Evolutionary conservation across 257 asterid genomes (phyloP).

Genomic region (Plectranthus barbatus): DNA sequence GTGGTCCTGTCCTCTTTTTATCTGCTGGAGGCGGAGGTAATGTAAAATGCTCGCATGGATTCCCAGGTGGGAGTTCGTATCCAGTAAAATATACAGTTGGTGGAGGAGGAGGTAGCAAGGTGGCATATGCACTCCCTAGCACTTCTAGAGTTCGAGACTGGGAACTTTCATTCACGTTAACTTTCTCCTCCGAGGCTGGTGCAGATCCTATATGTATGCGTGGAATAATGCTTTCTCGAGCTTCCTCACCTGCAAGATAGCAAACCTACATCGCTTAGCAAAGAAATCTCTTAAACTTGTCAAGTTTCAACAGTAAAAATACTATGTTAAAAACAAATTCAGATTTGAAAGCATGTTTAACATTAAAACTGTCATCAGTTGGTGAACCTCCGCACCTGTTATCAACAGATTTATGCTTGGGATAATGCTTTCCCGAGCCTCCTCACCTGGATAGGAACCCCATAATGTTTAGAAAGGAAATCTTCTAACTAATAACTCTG

Average conservation of each 20-base stretch:
- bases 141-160: constrained; percentile 8
- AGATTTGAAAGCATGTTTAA: background rate
- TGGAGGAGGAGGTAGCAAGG: constrained; percentile 22
- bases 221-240: constrained; percentile 27
- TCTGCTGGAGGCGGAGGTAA: constrained; percentile 96
- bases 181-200: constrained; percentile 28
- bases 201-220: constrained; percentile 35
- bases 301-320: background rate
- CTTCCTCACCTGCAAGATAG: constrained; percentile 59
- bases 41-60: constrained; percentile 76
- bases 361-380: background rate
- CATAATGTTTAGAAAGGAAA: background rate
- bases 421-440: constrained; percentile 31
- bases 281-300: background rate
- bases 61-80: constrained; percentile 82
- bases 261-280: background rate
- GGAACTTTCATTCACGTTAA: background rate
- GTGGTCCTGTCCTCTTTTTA: constrained; percentile 84
- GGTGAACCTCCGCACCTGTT: background rate
- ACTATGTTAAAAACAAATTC: background rate
- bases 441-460: constrained; percentile 46
- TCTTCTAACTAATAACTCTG: background rate
- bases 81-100: constrained; percentile 54
- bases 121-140: constrained; percentile 16
- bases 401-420: constrained; percentile 15